phyloP scores from a whole-genome alignment of 2,329 filamentous ascomycete genomes.

The Colletotrichum scovillei region DNA sequence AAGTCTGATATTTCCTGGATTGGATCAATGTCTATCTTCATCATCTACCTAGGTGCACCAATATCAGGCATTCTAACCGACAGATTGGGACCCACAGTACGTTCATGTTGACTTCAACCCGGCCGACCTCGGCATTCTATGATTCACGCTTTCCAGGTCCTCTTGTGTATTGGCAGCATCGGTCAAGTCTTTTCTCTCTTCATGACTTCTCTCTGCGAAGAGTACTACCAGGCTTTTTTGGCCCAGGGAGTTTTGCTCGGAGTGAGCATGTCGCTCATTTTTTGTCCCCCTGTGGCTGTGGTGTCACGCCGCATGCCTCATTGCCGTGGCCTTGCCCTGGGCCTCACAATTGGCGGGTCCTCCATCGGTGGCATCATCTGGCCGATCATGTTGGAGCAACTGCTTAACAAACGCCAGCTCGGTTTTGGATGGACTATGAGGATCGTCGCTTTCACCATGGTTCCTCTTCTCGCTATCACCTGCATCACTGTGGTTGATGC shows the following conservation, averaged over 20 bases:
- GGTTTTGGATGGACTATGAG: conserved; percentile 24
- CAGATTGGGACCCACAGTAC: conserved; percentile 46
- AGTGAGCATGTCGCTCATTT: conserved; percentile 54
- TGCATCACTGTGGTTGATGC: conserved; percentile 38
- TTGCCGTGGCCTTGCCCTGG: conserved; percentile 44
- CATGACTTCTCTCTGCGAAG: conserved; percentile 21
- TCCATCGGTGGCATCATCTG: conserved; percentile 40
- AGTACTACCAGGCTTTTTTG: conserved; percentile 58
- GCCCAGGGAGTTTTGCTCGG: conserved; percentile 58
- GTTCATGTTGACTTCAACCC: conserved; percentile 35
- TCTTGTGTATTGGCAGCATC: conserved; percentile 58
- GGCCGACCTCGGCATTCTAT: conserved; percentile 54
- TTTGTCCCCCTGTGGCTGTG: conserved; percentile 49
- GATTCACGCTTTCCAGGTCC: conserved; percentile 51
- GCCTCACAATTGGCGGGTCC: conserved; percentile 46
- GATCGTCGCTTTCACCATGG: conserved; percentile 11
- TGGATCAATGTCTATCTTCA: conserved; percentile 57
- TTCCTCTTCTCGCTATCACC: neutral
- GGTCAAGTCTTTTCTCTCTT: conserved; percentile 40
- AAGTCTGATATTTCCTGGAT: conserved; percentile 53
- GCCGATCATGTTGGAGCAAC: conserved; percentile 28
- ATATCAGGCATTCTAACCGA: conserved; percentile 53
- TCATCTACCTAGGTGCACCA: conserved; percentile 49
- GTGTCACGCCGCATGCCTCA: conserved; percentile 47
- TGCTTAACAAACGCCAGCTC: conserved; percentile 4